A percentile compares a stretch with the other conserved stretches of the same genome.
These are phyloP conservation scores for Nannizziopsis barbatae DNA, from an alignment of 2,329 filamentous ascomycete species.

Conservation along the genomic window DNA sequence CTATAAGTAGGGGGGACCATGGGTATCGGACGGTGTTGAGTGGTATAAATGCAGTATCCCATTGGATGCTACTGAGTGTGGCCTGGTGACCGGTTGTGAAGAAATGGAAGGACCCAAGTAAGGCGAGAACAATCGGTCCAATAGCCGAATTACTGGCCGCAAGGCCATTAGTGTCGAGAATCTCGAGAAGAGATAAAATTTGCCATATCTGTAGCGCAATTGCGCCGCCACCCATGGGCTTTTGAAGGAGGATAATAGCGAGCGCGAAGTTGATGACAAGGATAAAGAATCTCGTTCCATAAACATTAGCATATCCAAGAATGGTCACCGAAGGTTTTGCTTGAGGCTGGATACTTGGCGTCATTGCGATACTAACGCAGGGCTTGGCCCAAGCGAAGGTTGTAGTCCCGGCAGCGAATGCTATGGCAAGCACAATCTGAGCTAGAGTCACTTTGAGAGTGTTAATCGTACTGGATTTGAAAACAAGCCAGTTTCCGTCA, in stretches of 20 bases:
- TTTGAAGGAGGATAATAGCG: conserved; percentile 69
- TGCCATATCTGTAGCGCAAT: conserved; percentile 78
- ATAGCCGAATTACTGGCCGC: conserved; percentile 55
- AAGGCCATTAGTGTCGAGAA: conserved; percentile 50
- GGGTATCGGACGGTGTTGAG: conserved; percentile 74
- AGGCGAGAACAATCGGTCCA: conserved; percentile 68
- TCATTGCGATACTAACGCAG: conserved; percentile 60
- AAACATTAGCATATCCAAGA: conserved; percentile 83
- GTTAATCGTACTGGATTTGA: conserved; percentile 56
- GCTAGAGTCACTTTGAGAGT: conserved; percentile 64
- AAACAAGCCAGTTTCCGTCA: conserved; percentile 63
- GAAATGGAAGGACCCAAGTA: conserved; percentile 89
- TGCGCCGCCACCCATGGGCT: conserved; percentile 85
- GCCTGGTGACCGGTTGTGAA: conserved; percentile 98
- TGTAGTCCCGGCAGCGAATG: conserved; percentile 70
- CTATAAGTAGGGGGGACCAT: conserved; percentile 71
- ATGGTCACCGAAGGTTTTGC: conserved; percentile 53
- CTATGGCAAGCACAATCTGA: conserved; percentile 66
- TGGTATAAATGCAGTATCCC: conserved; percentile 90
- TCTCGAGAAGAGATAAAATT: conserved; percentile 62
- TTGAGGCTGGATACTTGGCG: conserved; percentile 26
- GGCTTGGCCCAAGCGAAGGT: conserved; percentile 80
- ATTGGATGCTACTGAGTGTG: conserved; percentile 75
- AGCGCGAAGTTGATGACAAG: conserved; percentile 68
- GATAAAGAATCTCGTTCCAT: conserved; percentile 80